Base-by-base conservation (phyloP, 257 asterid genomes). In the Solanum clarkiae region DNA sequence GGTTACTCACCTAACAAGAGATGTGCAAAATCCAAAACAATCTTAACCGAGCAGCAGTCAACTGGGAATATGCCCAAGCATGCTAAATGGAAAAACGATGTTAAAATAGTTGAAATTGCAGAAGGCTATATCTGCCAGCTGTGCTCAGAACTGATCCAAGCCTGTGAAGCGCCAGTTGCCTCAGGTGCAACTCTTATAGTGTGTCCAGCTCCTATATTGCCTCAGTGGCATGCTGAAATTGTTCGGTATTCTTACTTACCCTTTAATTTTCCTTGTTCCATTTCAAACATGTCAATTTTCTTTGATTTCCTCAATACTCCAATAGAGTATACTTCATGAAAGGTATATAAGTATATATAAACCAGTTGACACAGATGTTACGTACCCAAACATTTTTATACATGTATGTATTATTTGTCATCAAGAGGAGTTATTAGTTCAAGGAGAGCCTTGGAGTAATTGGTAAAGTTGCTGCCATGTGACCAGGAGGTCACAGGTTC, bases 201-300 rank as follows among this genome's bases (percentile, higher is more conserved):
- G 88, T 96, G 98, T 91, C 99, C 99, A 85, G 91, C 98, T 84
- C 95, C 99, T 86, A 96, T 96, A 88, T 90, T 96, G 94, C 91
- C 91, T 90, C 99, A 96, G 93, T 96, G 99, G 99, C 98, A 96
- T 88, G 89, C 97, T 89, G 98, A 96, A 86, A 95, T 96, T 90
- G 88, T 93, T 84, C 98, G 98, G 99, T 96, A 96, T 88, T 85
- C 82, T 86, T 85, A 88, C 89, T 80, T 72, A 71, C 82, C 86
- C 86, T 86, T 89, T 85, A 80, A 63, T 84, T 82, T 57, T 82
- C 54, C 69, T 74, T 71, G 18, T 36, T 87, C 88, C 55, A 70
- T 88, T 71, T 84, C 77, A 70, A 44, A 60, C 56, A 44, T 20
- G 24, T 15, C 47, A 42, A 44, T 66, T 84, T 60, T n/a, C 84